These are phyloP conservation scores for Prinsepia uniflora DNA, from an alignment of 306 rosid genomes.

Conservation along the genomic window DNA sequence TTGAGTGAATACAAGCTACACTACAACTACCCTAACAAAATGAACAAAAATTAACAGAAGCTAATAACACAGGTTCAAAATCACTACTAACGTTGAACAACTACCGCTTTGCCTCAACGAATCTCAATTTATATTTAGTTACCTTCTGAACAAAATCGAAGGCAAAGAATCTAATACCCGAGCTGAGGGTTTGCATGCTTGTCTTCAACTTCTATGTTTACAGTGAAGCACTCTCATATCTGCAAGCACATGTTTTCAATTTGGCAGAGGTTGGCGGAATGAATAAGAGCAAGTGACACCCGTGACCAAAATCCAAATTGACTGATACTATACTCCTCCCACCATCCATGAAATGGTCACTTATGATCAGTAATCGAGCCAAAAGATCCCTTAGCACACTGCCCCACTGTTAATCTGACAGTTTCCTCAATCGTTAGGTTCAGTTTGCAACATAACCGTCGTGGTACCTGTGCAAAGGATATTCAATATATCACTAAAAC, in stretches of 20 bases:
- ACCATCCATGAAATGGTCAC: slow-evolving; percentile 20
- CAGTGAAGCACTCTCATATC: slow-evolving; percentile 22
- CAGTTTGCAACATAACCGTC: slow-evolving; percentile 64
- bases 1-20: not conserved
- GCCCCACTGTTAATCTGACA: slow-evolving; percentile 55
- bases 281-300: not conserved
- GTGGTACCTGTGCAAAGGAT: slow-evolving; percentile 45
- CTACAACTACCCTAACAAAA: not conserved
- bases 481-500: slow-evolving; percentile 11
- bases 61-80: not conserved
- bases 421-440: slow-evolving; percentile 40
- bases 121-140: slow-evolving; percentile 9
- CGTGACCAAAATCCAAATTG: slow-evolving; percentile 25
- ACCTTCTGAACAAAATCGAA: slow-evolving; percentile 14
- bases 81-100: not conserved
- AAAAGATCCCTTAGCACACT: slow-evolving; percentile 52
- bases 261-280: not conserved
- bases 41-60: not conserved
- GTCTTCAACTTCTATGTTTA: not conserved
- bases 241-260: slow-evolving; percentile 29
- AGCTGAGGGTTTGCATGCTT: slow-evolving; percentile 19
- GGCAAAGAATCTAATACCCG: slow-evolving; percentile 18
- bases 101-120: not conserved
- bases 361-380: slow-evolving; percentile 34
- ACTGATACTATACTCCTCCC: slow-evolving; percentile 7